Conservation (phyloP, 192 early-diverging fungal species). For the Mortierella hygrophila region DNA sequence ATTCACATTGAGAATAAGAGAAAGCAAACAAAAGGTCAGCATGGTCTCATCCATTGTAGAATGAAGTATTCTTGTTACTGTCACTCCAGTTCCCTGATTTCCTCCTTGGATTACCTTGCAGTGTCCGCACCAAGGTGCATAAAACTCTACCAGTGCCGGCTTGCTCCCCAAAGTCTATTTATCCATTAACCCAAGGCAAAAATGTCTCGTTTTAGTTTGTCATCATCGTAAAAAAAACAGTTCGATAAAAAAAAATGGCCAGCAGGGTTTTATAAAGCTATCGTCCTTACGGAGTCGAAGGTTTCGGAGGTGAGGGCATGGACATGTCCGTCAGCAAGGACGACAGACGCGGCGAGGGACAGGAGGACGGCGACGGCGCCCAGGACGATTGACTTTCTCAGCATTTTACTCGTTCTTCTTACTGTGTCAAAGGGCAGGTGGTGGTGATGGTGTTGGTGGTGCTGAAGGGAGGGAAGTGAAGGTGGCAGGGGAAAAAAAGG, state of each 20-base stretch:
- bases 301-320: constrained; percentile 55
- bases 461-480: no score
- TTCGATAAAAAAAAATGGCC: constrained; percentile 36
- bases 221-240: neutral
- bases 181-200: neutral
- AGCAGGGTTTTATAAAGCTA: no score
- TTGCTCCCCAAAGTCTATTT: constrained; percentile 63
- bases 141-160: constrained; percentile 88
- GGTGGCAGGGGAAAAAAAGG: neutral
- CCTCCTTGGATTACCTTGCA: constrained; percentile 67
- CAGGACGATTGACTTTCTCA: neutral
- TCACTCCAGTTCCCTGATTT: neutral
- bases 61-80: no score
- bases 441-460: no score
- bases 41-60: neutral
- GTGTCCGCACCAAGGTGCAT: constrained; percentile 92
- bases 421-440: neutral
- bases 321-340: constrained; percentile 41
- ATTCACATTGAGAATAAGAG: neutral
- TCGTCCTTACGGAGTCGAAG: constrained; percentile 70
- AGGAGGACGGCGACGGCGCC: constrained; percentile 11
- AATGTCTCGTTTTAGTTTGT: neutral
- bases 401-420: constrained; percentile 7
- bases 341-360: constrained; percentile 2
- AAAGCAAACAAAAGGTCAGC: neutral